Conservation (phyloP, 2,329 filamentous ascomycete genomes). For the Lasiodiplodia citricola region DNA sequence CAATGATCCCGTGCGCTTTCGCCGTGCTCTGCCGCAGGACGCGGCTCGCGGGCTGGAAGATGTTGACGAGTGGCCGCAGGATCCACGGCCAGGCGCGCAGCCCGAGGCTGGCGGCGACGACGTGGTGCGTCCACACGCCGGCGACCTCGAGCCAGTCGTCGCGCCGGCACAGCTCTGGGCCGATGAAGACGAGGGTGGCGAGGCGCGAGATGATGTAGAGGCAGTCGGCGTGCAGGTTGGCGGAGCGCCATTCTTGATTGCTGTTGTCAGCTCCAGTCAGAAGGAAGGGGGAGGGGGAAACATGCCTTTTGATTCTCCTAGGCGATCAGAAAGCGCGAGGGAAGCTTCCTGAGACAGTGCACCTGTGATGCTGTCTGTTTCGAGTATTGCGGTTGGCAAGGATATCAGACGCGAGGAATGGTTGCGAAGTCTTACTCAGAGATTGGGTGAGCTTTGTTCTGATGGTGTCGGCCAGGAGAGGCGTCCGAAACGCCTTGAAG, state of each 20-base stretch:
- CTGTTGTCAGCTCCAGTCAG: neutral
- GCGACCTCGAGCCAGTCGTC: conserved; percentile 45
- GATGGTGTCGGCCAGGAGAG: neutral
- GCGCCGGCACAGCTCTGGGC: conserved; percentile 44
- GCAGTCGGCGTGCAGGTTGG: conserved; percentile 32
- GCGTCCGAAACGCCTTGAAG: neutral
- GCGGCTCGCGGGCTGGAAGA: conserved; percentile 41
- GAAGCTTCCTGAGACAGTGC: neutral
- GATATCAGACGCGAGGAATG: too few relatives aligned
- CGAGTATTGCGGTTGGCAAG: too few relatives aligned
- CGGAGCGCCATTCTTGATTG: conserved; percentile 29
- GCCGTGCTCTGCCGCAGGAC: conserved; percentile 39
- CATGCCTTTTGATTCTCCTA: neutral
- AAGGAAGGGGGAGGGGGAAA: too few relatives aligned
- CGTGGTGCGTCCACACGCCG: conserved; percentile 43
- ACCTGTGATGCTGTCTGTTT: neutral
- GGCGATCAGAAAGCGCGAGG: neutral
- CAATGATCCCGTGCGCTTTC: conserved; percentile 41
- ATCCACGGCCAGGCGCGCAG: conserved; percentile 43
- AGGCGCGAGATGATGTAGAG: conserved; percentile 45
- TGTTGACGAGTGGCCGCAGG: conserved; percentile 42
- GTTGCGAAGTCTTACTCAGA: neutral
- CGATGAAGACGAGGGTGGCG: conserved; percentile 49
- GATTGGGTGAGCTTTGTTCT: neutral
- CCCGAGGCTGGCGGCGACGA: conserved; percentile 39